Conservation (phyloP, 2,329 filamentous ascomycete species). For the Curvularia eragrostidis region DNA sequence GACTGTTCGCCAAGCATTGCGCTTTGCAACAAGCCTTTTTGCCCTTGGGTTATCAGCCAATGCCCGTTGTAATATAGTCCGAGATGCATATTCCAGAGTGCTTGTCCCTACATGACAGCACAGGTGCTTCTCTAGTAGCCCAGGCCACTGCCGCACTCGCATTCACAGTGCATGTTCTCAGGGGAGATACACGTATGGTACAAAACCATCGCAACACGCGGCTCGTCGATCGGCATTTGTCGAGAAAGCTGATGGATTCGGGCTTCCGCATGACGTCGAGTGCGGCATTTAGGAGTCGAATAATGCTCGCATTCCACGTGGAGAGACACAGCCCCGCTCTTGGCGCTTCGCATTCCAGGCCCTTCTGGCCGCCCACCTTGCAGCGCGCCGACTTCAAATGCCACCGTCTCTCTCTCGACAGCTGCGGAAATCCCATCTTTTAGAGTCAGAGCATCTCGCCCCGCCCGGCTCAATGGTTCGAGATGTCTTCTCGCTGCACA, state of each 20-base stretch:
- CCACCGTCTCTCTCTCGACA: slow-evolving; percentile 6
- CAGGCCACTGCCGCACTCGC: background rate
- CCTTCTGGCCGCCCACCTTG: slow-evolving; percentile 21
- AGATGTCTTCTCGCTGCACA: slow-evolving; percentile 32
- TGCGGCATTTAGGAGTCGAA: slow-evolving; percentile 19
- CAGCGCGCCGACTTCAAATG: slow-evolving; percentile 26
- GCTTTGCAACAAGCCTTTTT: slow-evolving; percentile 19
- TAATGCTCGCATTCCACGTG: background rate
- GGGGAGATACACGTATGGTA: slow-evolving; percentile 4
- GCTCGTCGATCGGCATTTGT: slow-evolving; percentile 4
- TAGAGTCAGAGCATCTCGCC: slow-evolving; percentile 2
- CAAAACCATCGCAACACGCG: slow-evolving; percentile 3
- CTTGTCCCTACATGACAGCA: background rate
- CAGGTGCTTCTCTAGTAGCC: too few relatives aligned
- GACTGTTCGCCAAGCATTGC: slow-evolving; percentile 16
- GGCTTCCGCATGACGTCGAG: slow-evolving; percentile 11
- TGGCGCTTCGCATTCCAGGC: slow-evolving; percentile 15
- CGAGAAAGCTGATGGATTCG: background rate
- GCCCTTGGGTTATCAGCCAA: slow-evolving; percentile 13
- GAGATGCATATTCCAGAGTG: background rate
- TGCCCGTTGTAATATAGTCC: background rate
- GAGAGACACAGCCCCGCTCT: slow-evolving; percentile 28
- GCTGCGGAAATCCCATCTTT: slow-evolving; percentile 3
- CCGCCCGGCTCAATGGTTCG: slow-evolving; percentile 27
- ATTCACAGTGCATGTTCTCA: background rate